Evolutionary conservation across 1,139 yeast species (phyloP).

Genomic region (Suhomyces anneliseae): DNA sequence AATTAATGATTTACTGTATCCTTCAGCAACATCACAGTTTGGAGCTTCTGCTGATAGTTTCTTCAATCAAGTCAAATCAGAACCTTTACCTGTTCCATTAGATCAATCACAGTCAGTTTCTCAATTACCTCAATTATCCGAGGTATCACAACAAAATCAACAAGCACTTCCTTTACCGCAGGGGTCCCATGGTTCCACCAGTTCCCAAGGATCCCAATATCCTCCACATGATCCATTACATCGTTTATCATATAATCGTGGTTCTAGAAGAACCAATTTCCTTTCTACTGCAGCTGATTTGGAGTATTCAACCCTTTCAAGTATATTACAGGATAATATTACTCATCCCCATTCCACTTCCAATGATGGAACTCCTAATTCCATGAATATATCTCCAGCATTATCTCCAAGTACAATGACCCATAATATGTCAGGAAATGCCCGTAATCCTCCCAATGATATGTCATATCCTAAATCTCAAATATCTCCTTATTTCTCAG

Average conservation of each 20-base stretch:
- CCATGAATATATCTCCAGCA: constrained; percentile 37
- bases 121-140: background rate
- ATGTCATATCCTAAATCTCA: constrained; percentile 6
- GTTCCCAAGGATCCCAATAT: background rate
- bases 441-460: constrained; percentile 1
- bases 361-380: constrained; percentile 44
- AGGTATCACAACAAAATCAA: background rate
- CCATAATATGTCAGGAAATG: constrained; percentile 6
- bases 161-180: constrained; percentile 7
- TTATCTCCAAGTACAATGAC: constrained; percentile 34
- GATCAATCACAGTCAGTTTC: background rate
- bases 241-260: constrained; percentile 1
- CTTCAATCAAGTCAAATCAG: constrained; percentile 2
- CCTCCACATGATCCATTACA: constrained; percentile 1
- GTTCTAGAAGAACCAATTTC: constrained; percentile 41
- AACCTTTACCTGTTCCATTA: background rate
- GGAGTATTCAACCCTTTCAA: constrained; percentile 78
- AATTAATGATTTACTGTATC: background rate
- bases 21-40: background rate
- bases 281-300: constrained; percentile 76
- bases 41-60: background rate
- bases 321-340: constrained; percentile 60
- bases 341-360: constrained; percentile 32
- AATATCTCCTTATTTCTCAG: constrained; percentile 8
- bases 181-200: background rate